A percentile compares a stretch with the other conserved stretches of the same genome.
Evolutionary conservation across 139 green algal genomes (phyloP).

Genomic region (Auxenochlorella pyrenoidosa): DNA sequence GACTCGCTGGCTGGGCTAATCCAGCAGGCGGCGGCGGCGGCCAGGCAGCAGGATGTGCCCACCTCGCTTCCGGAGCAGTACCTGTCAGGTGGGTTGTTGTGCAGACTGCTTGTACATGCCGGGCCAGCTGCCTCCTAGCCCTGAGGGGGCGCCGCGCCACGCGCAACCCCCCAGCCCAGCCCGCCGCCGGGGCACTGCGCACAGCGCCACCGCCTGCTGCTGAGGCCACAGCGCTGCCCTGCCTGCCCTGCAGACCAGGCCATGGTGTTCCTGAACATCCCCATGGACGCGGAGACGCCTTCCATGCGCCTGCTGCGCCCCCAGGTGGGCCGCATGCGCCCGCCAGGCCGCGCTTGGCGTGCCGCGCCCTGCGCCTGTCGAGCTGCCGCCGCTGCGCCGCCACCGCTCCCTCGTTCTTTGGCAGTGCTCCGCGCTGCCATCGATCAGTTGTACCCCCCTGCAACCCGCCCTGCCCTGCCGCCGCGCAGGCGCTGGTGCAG

Average conservation of each 20-base stretch:
- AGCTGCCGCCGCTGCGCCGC: too few species aligned
- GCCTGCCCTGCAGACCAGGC: slow-evolving; percentile 15
- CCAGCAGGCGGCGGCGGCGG: slow-evolving; percentile 30
- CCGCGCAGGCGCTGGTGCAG: slow-evolving; percentile 48
- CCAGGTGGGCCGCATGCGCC: slow-evolving; percentile 46
- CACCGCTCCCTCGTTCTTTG: too few species aligned
- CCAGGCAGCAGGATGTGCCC: background rate
- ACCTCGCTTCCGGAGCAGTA: slow-evolving; percentile 52
- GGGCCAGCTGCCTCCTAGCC: too few species aligned
- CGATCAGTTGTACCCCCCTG: too few species aligned
- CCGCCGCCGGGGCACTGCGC: background rate
- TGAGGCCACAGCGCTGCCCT: too few species aligned
- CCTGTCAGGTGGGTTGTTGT: slow-evolving; percentile 11
- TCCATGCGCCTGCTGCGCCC: slow-evolving; percentile 70
- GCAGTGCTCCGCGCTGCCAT: too few species aligned
- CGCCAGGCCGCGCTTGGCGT: too few species aligned
- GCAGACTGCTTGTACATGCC: background rate
- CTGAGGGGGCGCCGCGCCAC: too few species aligned
- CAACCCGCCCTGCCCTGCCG: background rate
- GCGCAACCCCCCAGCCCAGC: background rate
- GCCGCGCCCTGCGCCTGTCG: background rate
- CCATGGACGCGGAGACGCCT: slow-evolving; percentile 78
- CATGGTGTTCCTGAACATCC: slow-evolving; percentile 72
- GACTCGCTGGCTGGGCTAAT: slow-evolving; percentile 41
- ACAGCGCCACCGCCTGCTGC: too few species aligned